Conservation (phyloP, 2,329 filamentous ascomycete genomes). For the Proliferodiscus dingleyae region DNA sequence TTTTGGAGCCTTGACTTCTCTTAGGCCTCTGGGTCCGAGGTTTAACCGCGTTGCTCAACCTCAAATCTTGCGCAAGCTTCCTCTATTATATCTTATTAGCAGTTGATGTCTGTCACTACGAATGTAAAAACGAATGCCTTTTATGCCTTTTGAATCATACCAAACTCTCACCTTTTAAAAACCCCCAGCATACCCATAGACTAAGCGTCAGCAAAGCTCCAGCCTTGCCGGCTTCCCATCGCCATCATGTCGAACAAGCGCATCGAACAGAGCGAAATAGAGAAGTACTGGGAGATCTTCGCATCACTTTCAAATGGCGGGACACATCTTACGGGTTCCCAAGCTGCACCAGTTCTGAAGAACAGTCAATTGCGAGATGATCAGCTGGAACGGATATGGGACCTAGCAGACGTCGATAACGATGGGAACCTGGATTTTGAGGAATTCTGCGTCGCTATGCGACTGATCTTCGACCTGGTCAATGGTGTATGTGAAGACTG, state of each 20-base stretch:
- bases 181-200: too few species aligned
- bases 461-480: conserved; percentile 92
- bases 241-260: conserved; percentile 39
- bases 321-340: conserved; percentile 60
- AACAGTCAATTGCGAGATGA: conserved; percentile 68
- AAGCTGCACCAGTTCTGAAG: conserved; percentile 67
- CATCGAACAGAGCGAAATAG: conserved; percentile 70
- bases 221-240: background rate
- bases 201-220: too few species aligned
- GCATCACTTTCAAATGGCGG: conserved; percentile 60
- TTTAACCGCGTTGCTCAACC: too few species aligned
- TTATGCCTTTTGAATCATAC: too few species aligned
- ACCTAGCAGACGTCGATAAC: conserved; percentile 93
- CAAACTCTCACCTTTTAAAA: too few species aligned
- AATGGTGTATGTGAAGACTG: conserved; percentile 67
- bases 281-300: conserved; percentile 79
- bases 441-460: conserved; percentile 99
- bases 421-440: conserved; percentile 98
- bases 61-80: too few species aligned
- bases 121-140: too few species aligned
- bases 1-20: too few species aligned
- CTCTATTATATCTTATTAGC: too few species aligned
- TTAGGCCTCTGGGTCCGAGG: too few species aligned
- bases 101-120: too few species aligned
- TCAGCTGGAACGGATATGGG: conserved; percentile 97